phyloP scores from a whole-genome alignment of 768 basidiomycete species.

The Macrolepiota dolichaula region DNA sequence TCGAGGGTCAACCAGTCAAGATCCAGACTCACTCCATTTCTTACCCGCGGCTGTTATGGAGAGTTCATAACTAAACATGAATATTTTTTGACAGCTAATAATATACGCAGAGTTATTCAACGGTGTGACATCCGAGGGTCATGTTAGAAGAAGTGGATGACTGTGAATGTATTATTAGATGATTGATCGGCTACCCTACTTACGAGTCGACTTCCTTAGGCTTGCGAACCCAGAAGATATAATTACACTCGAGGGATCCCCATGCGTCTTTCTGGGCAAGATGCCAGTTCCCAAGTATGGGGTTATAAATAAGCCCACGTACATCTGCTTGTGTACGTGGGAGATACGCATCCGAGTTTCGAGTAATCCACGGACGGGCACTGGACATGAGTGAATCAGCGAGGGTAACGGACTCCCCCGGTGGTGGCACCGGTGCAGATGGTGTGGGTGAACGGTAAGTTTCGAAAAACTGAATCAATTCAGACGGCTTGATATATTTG shows the following conservation, averaged over 20 bases:
- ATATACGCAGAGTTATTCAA: neutral
- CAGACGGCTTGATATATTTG: conserved; percentile 86
- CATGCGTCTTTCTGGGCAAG: conserved; percentile 58
- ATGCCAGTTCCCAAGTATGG: conserved; percentile 65
- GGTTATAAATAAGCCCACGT: conserved; percentile 76
- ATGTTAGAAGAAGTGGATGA: neutral
- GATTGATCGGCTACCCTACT: neutral
- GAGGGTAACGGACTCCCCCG: conserved; percentile 10
- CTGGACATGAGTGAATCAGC: conserved; percentile 13
- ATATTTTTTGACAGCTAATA: too few relatives aligned
- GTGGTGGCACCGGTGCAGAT: neutral
- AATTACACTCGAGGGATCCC: conserved; percentile 65
- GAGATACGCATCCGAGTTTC: conserved; percentile 41
- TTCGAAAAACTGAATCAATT: conserved; percentile 82
- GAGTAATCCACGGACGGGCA: conserved; percentile 54
- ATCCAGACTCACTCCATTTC: too few relatives aligned
- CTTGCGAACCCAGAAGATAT: conserved; percentile 85
- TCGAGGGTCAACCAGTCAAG: too few relatives aligned
- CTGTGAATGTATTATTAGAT: neutral
- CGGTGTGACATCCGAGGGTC: neutral
- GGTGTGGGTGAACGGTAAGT: conserved; percentile 36
- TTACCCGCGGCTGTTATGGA: too few relatives aligned
- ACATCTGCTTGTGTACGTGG: conserved; percentile 71
- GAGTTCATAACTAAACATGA: too few relatives aligned
- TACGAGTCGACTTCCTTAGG: conserved; percentile 29